These are phyloP conservation scores for Psophocarpus tetragonolobus DNA, from an alignment of 306 rosid genomes.

Conservation along the genomic window DNA sequence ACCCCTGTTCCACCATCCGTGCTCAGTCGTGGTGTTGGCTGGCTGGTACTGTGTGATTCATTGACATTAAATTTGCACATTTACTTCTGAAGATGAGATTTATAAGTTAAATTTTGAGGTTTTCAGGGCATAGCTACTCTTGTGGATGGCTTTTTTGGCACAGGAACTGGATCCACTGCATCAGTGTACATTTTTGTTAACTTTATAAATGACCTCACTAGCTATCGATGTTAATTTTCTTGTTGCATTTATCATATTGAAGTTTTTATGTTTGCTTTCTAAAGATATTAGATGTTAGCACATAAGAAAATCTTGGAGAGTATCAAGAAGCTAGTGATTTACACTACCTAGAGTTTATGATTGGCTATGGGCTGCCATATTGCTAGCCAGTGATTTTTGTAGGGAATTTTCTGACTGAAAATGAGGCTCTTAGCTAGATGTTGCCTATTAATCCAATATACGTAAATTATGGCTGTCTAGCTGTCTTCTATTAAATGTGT, in stretches of 20 bases:
- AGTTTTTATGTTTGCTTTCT: background rate
- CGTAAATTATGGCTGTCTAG: background rate
- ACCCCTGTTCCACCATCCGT: slow-evolving; percentile 81
- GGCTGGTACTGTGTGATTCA: slow-evolving; percentile 67
- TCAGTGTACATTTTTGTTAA: slow-evolving; percentile 62
- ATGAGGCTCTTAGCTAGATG: background rate
- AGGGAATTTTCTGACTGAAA: background rate
- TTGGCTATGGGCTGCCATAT: background rate
- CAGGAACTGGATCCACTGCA: slow-evolving; percentile 72
- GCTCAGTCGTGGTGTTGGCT: slow-evolving; percentile 82
- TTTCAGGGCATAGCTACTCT: slow-evolving; percentile 79
- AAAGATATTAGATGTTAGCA: background rate
- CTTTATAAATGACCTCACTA: background rate
- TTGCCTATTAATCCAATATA: background rate
- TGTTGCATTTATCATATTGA: background rate
- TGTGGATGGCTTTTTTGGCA: slow-evolving; percentile 74
- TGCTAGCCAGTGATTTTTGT: background rate
- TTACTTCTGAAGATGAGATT: background rate
- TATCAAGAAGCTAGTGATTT: background rate
- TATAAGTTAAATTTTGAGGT: slow-evolving; percentile 22
- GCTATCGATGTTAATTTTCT: background rate
- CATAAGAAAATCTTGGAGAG: background rate
- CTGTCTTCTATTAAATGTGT: background rate
- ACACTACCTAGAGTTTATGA: background rate
- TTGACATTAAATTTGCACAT: background rate